Conservation (phyloP, 495 filamentous ascomycete genomes). For the Neurospora discreta region DNA sequence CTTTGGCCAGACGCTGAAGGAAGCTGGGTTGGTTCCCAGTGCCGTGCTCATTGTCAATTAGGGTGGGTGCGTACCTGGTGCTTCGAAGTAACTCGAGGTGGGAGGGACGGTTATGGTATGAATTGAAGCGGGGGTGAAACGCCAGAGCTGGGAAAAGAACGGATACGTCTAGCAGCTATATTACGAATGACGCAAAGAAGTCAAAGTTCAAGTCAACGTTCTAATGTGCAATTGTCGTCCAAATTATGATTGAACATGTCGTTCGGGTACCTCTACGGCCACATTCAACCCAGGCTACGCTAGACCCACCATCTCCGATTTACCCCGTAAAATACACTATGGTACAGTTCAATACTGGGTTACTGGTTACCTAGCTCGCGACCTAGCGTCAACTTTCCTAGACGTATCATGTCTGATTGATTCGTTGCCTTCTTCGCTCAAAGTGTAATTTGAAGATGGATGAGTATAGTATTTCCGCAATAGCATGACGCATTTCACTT, state of each 20-base stretch:
- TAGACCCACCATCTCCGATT: not conserved
- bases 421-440: no score
- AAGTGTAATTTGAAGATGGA: no score
- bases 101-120: not conserved
- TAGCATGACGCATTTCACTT: no score
- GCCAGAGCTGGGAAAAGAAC: not conserved
- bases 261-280: not conserved
- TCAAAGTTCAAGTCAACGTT: not conserved
- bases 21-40: slow-evolving; percentile 81
- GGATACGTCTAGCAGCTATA: not conserved
- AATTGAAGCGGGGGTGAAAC: not conserved
- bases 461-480: no score
- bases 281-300: not conserved
- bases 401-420: no score
- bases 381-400: no score
- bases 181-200: not conserved
- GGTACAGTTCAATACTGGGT: no score
- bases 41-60: slow-evolving; percentile 72
- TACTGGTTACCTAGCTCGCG: no score
- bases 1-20: slow-evolving; percentile 84
- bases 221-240: not conserved
- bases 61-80: not conserved
- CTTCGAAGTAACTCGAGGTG: not conserved
- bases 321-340: not conserved
- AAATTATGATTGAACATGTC: not conserved